A percentile compares a stretch with the other conserved stretches of the same genome.
Evolutionary conservation across 352 stramenopile genomes (phyloP).

Genomic region (Albugo candida): DNA sequence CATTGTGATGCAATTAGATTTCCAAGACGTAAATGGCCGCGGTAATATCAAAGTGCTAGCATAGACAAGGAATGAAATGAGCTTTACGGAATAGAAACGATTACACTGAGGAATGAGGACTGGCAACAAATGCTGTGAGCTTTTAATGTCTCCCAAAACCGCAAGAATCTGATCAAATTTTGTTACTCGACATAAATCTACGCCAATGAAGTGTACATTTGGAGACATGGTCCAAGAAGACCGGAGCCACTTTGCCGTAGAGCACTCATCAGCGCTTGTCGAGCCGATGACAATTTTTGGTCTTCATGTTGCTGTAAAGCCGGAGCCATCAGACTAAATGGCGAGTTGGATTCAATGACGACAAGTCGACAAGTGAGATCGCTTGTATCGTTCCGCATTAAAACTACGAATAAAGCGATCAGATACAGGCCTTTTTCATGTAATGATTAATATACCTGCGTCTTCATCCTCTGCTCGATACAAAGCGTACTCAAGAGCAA

Average conservation of each 20-base stretch:
- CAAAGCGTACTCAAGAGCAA: constrained; percentile 40
- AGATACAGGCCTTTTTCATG: not conserved
- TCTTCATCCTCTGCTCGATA: constrained; percentile 53
- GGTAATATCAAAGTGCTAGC: not conserved
- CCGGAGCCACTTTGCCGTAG: not conserved
- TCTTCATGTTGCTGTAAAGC: not conserved
- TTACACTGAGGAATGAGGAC: not conserved
- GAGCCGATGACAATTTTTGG: not conserved
- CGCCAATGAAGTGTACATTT: not conserved
- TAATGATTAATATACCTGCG: constrained; percentile 20
- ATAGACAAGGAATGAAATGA: not conserved
- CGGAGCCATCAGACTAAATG: not conserved
- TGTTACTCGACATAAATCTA: not conserved
- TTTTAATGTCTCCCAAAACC: not conserved
- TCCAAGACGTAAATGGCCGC: not conserved
- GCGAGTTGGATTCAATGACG: not conserved
- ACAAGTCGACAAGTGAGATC: constrained; percentile 1
- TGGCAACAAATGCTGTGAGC: not conserved
- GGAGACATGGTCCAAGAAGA: not conserved
- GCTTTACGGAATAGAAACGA: not conserved
- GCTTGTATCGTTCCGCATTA: not conserved
- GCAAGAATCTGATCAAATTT: not conserved
- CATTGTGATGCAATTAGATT: not conserved
- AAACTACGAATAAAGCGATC: constrained; percentile 1
- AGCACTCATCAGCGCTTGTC: not conserved